Base-by-base conservation (phyloP, 352 stramenopile genomes). In the Phytophthora sojae region DNA sequence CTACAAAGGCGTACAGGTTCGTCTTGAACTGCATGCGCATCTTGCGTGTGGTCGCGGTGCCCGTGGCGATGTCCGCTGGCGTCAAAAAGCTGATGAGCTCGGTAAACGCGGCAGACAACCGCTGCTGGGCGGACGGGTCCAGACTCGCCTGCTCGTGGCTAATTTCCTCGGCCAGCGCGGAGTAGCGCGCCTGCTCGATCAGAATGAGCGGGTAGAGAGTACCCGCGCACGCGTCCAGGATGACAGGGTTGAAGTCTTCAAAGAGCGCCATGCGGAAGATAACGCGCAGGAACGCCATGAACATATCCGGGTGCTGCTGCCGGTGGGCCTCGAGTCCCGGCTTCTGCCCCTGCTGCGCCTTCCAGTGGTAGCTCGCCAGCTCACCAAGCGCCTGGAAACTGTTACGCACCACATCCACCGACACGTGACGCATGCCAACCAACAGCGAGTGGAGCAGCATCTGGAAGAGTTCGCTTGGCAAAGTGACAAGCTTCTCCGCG, bases 351-450 rank as follows among this genome's bases (percentile, higher is more conserved):
- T 89, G 82, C 1, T 66, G 69, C 14, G 84, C 77, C 64, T 92
- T 92, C 75, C 82, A 83, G 53, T 96, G 88, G 54, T 82, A 96
- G 23, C 62, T 79, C 1, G 84, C 89, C 49, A 96, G 76, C 57
- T 95, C 87, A 12, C 85, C 83, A 44, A 96, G 76, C 11, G 89
- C 88, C 61, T 95, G 89, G 67, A 96, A 96, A 57, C 87, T 94
- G 62, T 95, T 90, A 14, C 87, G 87, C 19, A 85, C 73, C 6
- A 96, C 88, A 30, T 96, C 89, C 35, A 88, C 42, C 23, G 91
- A 80, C 15, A 92, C 82, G 57, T 95, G 86, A 45, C 82, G 88
- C 30, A 95, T 88, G 6, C 89, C 88, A 35, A 95, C 79, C 23
- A 95, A 58, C 26, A 96, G 65, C 35, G 88, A 94, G 53, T 88